These are phyloP conservation scores for Gentiana straminea DNA, from an alignment of 257 asterid species.

Conservation along the genomic window DNA sequence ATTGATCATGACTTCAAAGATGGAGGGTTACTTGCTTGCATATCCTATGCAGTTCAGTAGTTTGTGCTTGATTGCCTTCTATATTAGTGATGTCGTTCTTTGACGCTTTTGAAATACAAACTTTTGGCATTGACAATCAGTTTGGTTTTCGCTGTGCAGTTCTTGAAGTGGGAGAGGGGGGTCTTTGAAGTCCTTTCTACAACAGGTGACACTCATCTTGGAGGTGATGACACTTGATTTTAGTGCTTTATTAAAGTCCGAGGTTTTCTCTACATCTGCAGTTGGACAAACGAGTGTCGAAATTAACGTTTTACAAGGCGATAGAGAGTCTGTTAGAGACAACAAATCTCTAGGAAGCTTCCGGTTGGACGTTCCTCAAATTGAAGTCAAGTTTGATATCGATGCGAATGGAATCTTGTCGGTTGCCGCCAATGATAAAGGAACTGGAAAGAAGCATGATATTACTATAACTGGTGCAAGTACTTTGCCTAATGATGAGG, in stretches of 20 bases:
- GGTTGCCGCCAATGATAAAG: conserved; percentile 85
- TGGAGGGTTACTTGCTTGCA: too few species aligned
- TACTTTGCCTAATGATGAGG: conserved; percentile 93
- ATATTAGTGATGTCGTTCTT: too few species aligned
- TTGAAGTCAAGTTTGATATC: conserved; percentile 93
- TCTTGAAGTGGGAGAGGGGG: conserved; percentile 93
- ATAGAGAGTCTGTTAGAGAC: conserved; percentile 94
- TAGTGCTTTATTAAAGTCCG: conserved; percentile 34
- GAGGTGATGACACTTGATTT: conserved; percentile 88
- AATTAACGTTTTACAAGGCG: conserved; percentile 95
- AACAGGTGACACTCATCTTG: conserved; percentile 95
- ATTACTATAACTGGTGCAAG: conserved; percentile 98
- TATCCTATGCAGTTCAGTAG: too few species aligned
- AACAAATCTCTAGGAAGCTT: conserved; percentile 96
- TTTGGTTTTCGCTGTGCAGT: conserved; percentile 30
- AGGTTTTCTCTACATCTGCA: conserved; percentile 97
- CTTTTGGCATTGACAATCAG: not conserved
- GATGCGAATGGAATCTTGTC: conserved; percentile 98
- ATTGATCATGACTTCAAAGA: too few species aligned
- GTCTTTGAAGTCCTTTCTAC: conserved; percentile 94
- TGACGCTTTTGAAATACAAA: too few species aligned
- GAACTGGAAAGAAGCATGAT: conserved; percentile 95
- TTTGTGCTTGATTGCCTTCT: too few species aligned
- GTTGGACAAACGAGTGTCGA: conserved; percentile 99
- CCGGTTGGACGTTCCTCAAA: conserved; percentile 96